phyloP scores from a whole-genome alignment of 345 rosid genomes.

The Salix purpurea region DNA sequence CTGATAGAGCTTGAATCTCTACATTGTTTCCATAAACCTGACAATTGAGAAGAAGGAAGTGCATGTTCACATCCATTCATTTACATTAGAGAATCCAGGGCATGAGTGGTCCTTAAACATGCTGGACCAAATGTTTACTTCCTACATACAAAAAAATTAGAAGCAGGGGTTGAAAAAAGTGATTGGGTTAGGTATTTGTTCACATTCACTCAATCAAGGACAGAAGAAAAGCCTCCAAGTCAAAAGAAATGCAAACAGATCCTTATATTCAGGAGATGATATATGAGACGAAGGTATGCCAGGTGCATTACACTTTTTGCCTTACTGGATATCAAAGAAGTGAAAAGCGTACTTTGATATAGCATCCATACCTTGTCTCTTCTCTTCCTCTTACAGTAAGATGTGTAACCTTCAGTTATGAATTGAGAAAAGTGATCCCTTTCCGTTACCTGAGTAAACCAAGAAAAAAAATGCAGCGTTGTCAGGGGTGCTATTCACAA shows the following conservation, averaged over 20 bases:
- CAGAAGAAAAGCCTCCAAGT: not conserved
- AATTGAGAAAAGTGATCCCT: slow-evolving; percentile 98
- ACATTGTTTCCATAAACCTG: slow-evolving; percentile 98
- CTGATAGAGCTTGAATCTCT: slow-evolving; percentile 94
- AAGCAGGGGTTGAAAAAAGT: not conserved
- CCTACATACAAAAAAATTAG: not conserved
- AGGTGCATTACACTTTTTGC: not conserved
- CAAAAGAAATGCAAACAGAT: not conserved
- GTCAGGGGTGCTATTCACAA: not conserved
- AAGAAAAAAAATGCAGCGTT: not conserved
- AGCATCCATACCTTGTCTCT: slow-evolving; percentile 70
- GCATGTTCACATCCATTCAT: not conserved
- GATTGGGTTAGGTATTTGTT: not conserved
- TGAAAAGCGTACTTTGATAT: not conserved
- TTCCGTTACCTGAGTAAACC: slow-evolving; percentile 66
- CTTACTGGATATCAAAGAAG: not conserved
- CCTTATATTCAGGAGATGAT: not conserved
- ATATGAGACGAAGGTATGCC: not conserved
- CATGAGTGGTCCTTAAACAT: not conserved
- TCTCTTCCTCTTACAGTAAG: slow-evolving; percentile 95
- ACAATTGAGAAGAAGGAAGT: slow-evolving; percentile 8
- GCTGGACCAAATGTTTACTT: not conserved
- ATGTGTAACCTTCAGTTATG: slow-evolving; percentile 87
- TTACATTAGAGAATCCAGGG: not conserved
- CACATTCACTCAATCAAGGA: not conserved